Base-by-base conservation (phyloP, 768 basidiomycete species). In the Pulveroboletus ravenelii region DNA sequence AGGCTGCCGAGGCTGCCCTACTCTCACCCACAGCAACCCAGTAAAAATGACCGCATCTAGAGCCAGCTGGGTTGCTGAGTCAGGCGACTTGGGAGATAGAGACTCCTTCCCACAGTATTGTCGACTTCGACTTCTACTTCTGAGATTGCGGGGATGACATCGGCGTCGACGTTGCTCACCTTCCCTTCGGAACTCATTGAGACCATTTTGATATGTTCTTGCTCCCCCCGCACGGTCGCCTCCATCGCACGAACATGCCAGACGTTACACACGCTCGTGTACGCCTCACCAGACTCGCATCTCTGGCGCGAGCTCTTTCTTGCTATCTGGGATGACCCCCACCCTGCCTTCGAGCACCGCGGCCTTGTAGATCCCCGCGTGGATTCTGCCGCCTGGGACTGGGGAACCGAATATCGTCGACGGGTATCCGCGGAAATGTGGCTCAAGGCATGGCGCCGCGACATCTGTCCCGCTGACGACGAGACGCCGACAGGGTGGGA, bases 231-330 rank as follows among this genome's bases (percentile, higher is more conserved):
- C 31, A 60, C 74, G 13, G 65, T 77, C 37, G 54, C 74, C 7
- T 57, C 70, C 8, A 51, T 74, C 18, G 57, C 74, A 13, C 70
- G 65, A 46, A 72, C 75, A 8, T 73, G 70, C 48, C 60, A 54
- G 14, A 55, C 52, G n/a, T 51, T 77, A 39, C 60, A 58, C 42
- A 55, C 60, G 12, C 64, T 78, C 25, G 64, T 78, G 13, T 69
- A 74, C 47, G 44, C 47, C 10, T 61, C 67, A 0, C 51, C 61
- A 0, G 65, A 73, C 51, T 56, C 68, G 27, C 68, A 74, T 54
- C 62, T 79, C 27, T 81, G 79, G 80, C 62, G 76, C 23, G 68
- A 72, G 34, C 64, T 79, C 30, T 81, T 75, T 58, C 69, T 80
- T 20, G 60, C 69, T 1, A 67, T 64, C 2, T 81, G 78, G 60